Evolutionary conservation across 495 filamentous ascomycete species (phyloP).

Genomic region (Arthonia radiata): DNA sequence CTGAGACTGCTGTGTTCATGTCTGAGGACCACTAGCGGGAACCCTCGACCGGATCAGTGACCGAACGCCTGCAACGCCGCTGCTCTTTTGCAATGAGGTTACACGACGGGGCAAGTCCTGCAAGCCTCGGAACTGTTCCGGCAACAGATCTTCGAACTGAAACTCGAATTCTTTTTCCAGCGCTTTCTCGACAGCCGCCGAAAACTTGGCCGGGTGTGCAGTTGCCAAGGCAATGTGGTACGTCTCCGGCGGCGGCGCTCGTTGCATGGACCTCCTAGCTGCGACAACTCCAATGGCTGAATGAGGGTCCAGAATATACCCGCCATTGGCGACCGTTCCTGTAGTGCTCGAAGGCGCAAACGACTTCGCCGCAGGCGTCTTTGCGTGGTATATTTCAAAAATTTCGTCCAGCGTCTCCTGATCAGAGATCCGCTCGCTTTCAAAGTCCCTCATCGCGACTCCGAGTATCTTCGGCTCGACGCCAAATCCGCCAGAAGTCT

Average conservation of each 20-base stretch:
- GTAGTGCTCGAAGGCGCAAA: constrained; percentile 11
- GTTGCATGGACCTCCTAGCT: constrained; percentile 34
- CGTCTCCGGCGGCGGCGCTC: constrained; percentile 16
- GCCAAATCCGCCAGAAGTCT: constrained; percentile 53
- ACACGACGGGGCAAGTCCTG: constrained; percentile 39
- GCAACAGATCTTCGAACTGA: constrained; percentile 49
- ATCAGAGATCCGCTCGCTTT: constrained; percentile 63
- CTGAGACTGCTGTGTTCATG: too few relatives aligned
- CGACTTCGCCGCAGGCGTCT: constrained; percentile 8
- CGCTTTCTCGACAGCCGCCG: constrained; percentile 48
- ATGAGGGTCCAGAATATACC: constrained; percentile 81
- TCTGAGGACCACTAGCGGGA: too few relatives aligned
- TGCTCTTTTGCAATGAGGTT: too few relatives aligned
- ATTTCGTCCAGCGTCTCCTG: constrained; percentile 53
- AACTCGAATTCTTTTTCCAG: constrained; percentile 41
- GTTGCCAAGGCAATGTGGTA: constrained; percentile 66
- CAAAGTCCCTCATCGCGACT: constrained; percentile 40
- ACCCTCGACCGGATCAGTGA: too few relatives aligned
- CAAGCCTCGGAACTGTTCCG: constrained; percentile 51
- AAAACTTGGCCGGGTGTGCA: constrained; percentile 86
- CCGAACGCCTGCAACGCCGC: too few relatives aligned
- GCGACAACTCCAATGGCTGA: constrained; percentile 65
- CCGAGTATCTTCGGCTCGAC: constrained; percentile 43
- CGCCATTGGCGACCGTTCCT: constrained; percentile 7
- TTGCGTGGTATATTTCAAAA: constrained; percentile 29